These are phyloP conservation scores for Wickerhamomyces sydowiorum DNA, from an alignment of 805 yeast species.

Conservation along the genomic window DNA sequence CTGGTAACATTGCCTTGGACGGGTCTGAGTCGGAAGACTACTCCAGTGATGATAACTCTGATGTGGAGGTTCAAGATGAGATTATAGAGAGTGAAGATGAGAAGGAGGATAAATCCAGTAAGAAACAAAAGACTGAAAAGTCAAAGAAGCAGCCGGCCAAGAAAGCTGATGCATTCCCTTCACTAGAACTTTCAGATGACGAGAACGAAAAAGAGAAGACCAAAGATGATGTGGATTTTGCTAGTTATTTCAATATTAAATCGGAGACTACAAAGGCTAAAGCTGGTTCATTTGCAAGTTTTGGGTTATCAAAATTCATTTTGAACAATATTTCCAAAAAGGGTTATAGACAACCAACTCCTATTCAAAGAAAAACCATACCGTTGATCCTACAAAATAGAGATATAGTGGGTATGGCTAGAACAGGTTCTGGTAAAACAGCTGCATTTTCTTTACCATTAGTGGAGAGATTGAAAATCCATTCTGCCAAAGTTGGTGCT, in stretches of 20 bases:
- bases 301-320: slow-evolving; percentile 75
- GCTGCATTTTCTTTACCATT: slow-evolving; percentile 94
- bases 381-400: slow-evolving; percentile 82
- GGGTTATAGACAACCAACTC: slow-evolving; percentile 95
- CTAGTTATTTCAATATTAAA: slow-evolving; percentile 36
- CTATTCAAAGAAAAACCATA: slow-evolving; percentile 93
- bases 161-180: slow-evolving; percentile 32
- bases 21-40: slow-evolving; percentile 31
- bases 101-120: slow-evolving; percentile 17
- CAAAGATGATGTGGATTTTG: slow-evolving; percentile 40
- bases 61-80: slow-evolving; percentile 45
- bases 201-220: slow-evolving; percentile 30
- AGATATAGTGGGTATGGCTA: slow-evolving; percentile 99
- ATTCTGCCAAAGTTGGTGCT: slow-evolving; percentile 81
- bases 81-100: slow-evolving; percentile 34
- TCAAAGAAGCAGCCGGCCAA: slow-evolving; percentile 7
- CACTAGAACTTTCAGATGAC: slow-evolving; percentile 48
- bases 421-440: slow-evolving; percentile 98
- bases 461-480: slow-evolving; percentile 77
- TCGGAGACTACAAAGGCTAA: slow-evolving; percentile 54
- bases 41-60: slow-evolving; percentile 22
- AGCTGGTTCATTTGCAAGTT: slow-evolving; percentile 81
- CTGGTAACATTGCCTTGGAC: slow-evolving; percentile 48
- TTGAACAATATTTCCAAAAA: slow-evolving; percentile 68
- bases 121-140: slow-evolving; percentile 20